Conservation (phyloP, 805 yeast genomes). For the Komagataella populi region DNA sequence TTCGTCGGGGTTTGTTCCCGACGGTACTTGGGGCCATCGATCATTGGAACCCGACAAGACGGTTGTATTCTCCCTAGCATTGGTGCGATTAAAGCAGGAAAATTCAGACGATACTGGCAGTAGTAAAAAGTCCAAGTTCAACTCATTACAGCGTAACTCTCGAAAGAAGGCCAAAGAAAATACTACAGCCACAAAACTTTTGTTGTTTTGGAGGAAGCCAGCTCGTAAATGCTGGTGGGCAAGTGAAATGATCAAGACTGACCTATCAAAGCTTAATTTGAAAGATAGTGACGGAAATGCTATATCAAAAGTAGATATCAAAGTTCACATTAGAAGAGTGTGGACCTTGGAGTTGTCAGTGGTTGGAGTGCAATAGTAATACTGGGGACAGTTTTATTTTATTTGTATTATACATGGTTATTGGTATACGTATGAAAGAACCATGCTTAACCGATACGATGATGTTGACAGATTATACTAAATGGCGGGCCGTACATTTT, state of each 20-base stretch:
- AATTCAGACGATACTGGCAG: conserved; percentile 22
- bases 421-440: neutral
- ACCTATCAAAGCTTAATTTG: conserved; percentile 13
- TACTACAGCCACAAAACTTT: conserved; percentile 40
- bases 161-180: conserved; percentile 24
- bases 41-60: conserved; percentile 81
- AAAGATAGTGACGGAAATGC: conserved; percentile 12
- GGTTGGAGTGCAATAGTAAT: conserved; percentile 54
- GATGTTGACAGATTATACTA: neutral
- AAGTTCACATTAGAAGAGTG: conserved; percentile 80
- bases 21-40: conserved; percentile 78
- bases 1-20: conserved; percentile 62
- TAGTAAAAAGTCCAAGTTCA: conserved; percentile 41
- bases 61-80: conserved; percentile 71
- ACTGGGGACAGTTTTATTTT: neutral
- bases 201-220: conserved; percentile 93
- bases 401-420: neutral
- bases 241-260: conserved; percentile 37
- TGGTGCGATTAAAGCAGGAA: conserved; percentile 40
- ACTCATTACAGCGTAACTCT: conserved; percentile 38
- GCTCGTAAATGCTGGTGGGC: conserved; percentile 99
- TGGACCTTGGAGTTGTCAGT: conserved; percentile 95
- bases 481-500: neutral
- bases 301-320: conserved; percentile 30
- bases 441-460: neutral